A percentile compares a stretch with the other conserved stretches of the same genome.
Evolutionary conservation across 331 rosid species (phyloP).

Genomic region (Dryas integrifolia): DNA sequence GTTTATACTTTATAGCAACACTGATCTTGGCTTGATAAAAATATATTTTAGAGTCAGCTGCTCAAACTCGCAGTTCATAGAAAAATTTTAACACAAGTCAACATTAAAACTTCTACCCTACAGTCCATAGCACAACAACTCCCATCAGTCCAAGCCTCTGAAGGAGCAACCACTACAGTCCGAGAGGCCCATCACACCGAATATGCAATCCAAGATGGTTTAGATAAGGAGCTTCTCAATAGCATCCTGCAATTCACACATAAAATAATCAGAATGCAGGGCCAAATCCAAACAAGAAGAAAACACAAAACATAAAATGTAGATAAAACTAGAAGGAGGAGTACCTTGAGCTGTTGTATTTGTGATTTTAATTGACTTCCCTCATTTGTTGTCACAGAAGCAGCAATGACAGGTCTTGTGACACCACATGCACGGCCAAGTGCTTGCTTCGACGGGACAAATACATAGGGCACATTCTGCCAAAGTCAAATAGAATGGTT

Average conservation of each 20-base stretch:
- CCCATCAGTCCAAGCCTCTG: slow-evolving; percentile 47
- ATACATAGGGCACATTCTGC: slow-evolving; percentile 83
- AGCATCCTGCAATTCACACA: slow-evolving; percentile 46
- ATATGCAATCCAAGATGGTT: slow-evolving; percentile 9
- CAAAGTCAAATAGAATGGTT: background rate
- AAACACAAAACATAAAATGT: background rate
- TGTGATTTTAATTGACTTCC: slow-evolving; percentile 90
- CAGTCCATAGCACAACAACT: slow-evolving; percentile 45
- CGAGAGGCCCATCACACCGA: slow-evolving; percentile 78
- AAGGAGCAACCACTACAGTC: slow-evolving; percentile 38
- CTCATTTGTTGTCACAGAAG: slow-evolving; percentile 80
- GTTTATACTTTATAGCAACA: background rate
- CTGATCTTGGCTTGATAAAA: background rate
- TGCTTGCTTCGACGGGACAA: slow-evolving; percentile 85
- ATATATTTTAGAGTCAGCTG: background rate
- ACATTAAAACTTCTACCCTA: slow-evolving; percentile 27
- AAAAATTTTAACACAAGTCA: background rate
- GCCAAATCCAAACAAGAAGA: background rate
- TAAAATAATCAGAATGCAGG: background rate
- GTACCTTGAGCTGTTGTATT: slow-evolving; percentile 81
- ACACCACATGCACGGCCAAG: slow-evolving; percentile 92
- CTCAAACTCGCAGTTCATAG: background rate
- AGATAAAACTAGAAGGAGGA: background rate
- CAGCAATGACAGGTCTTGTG: slow-evolving; percentile 77
- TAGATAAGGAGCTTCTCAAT: slow-evolving; percentile 77